A percentile compares a stretch with the other conserved stretches of the same genome.
These are phyloP conservation scores for Cyclotella kingstonii DNA, from an alignment of 108 stramenopile species.

Conservation along the genomic window DNA sequence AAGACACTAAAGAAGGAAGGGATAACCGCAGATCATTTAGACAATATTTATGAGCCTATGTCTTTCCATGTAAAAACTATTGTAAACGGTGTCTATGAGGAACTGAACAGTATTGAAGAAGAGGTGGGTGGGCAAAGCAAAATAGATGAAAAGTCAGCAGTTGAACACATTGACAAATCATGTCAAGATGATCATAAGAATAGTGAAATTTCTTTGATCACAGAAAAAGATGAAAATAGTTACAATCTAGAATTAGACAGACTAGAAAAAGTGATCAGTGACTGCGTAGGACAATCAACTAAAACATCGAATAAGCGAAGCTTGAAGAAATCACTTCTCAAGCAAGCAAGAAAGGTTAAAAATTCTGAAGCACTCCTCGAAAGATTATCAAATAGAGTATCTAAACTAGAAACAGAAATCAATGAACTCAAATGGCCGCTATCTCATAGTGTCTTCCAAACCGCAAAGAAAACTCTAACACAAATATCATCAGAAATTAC, in stretches of 20 bases:
- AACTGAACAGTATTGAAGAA: neutral
- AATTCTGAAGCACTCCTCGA: conserved; percentile 2
- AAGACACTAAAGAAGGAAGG: neutral
- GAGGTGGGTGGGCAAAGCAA: neutral
- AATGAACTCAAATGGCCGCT: conserved; percentile 16
- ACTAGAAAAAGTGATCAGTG: too few species aligned
- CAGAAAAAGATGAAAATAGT: too few species aligned
- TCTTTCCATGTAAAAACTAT: neutral
- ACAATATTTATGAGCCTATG: too few species aligned
- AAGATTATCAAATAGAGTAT: neutral
- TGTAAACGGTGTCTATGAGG: neutral
- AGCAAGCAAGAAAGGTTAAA: conserved; percentile 22
- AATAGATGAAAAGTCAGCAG: neutral
- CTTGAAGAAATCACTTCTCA: neutral
- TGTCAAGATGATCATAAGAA: neutral
- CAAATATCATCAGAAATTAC: conserved; percentile 26
- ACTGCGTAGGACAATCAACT: neutral
- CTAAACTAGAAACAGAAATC: conserved; percentile 1
- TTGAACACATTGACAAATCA: too few species aligned
- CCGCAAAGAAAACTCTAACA: conserved; percentile 11
- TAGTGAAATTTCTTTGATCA: too few species aligned
- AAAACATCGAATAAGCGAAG: neutral
- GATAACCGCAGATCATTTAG: neutral
- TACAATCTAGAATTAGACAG: too few species aligned
- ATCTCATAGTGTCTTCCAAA: conserved; percentile 39